phyloP scores from a whole-genome alignment of 495 filamentous ascomycete species.

The Aspergillus carlsbadensis region DNA sequence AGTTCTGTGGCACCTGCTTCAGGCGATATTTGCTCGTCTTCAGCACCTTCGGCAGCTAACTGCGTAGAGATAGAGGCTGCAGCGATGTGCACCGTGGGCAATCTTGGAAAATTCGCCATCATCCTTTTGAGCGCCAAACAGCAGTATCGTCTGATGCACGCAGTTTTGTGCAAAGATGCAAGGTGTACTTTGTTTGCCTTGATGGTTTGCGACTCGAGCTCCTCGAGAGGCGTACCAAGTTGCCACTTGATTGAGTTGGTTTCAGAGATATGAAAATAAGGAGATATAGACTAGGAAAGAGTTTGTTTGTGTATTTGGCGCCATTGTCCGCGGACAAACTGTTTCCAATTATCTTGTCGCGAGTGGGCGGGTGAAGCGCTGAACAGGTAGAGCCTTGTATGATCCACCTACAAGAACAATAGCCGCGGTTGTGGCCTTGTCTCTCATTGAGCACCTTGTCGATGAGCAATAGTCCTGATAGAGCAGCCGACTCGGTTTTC shows the following conservation, averaged over 20 bases:
- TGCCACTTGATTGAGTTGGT: slow-evolving; percentile 97
- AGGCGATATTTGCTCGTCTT: slow-evolving; percentile 85
- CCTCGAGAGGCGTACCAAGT: slow-evolving; percentile 67
- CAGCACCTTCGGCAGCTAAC: slow-evolving; percentile 69
- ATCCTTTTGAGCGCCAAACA: slow-evolving; percentile 61
- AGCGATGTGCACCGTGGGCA: slow-evolving; percentile 79
- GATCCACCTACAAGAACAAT: slow-evolving; percentile 46
- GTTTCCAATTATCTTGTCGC: slow-evolving; percentile 71
- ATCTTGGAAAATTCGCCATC: slow-evolving; percentile 67
- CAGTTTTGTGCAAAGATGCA: slow-evolving; percentile 88
- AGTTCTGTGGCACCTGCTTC: slow-evolving; percentile 75
- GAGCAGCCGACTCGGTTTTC: slow-evolving; percentile 93
- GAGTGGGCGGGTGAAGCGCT: slow-evolving; percentile 64
- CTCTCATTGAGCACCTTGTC: slow-evolving; percentile 68
- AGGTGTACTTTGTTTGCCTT: slow-evolving; percentile 84
- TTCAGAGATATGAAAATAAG: slow-evolving; percentile 86
- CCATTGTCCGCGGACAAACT: slow-evolving; percentile 69
- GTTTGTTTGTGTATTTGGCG: slow-evolving; percentile 78
- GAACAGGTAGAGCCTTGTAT: slow-evolving; percentile 34
- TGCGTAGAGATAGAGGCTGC: slow-evolving; percentile 85
- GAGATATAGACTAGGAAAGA: slow-evolving; percentile 76
- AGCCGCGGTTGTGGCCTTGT: slow-evolving; percentile 70
- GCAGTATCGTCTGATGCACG: slow-evolving; percentile 78
- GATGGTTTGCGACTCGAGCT: slow-evolving; percentile 73
- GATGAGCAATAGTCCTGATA: slow-evolving; percentile 81